These are phyloP conservation scores for Apiotrichum montevideense DNA, from an alignment of 1,284 basidiomycete species.

Conservation along the genomic window DNA sequence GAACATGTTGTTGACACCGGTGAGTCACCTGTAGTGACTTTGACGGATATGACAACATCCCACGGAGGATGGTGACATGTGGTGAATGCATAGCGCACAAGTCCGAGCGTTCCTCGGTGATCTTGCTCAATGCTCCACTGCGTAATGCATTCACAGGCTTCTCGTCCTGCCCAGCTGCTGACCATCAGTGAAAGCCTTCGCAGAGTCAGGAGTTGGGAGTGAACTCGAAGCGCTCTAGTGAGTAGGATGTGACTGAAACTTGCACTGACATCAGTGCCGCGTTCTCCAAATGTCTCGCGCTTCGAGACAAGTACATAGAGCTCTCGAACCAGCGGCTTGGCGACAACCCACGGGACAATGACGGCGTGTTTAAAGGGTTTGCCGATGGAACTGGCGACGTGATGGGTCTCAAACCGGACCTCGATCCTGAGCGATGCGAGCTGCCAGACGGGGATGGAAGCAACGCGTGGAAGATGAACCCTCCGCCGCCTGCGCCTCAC, in stretches of 20 bases:
- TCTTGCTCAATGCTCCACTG: too few species aligned
- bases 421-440: constrained; percentile 44
- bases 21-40: constrained; percentile 11
- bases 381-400: constrained; percentile 58
- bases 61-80: too few species aligned
- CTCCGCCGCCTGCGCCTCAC: constrained; percentile 81
- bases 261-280: constrained; percentile 36
- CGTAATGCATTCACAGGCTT: too few species aligned
- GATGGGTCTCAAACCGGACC: constrained; percentile 60
- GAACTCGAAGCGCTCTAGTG: constrained; percentile 48
- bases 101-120: too few species aligned
- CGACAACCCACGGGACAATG: constrained; percentile 85
- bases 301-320: constrained; percentile 87
- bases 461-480: constrained; percentile 72
- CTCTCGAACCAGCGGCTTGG: constrained; percentile 78
- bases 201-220: constrained; percentile 45
- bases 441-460: constrained; percentile 4
- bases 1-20: constrained; percentile 12
- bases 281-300: constrained; percentile 71
- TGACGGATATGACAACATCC: too few species aligned
- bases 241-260: constrained; percentile 11
- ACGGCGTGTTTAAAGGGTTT: constrained; percentile 63
- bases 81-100: too few species aligned
- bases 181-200: constrained; percentile 38
- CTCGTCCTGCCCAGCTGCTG: not conserved